Conservation (phyloP, 192 early-diverging fungal species). For the Linnemannia exigua region DNA sequence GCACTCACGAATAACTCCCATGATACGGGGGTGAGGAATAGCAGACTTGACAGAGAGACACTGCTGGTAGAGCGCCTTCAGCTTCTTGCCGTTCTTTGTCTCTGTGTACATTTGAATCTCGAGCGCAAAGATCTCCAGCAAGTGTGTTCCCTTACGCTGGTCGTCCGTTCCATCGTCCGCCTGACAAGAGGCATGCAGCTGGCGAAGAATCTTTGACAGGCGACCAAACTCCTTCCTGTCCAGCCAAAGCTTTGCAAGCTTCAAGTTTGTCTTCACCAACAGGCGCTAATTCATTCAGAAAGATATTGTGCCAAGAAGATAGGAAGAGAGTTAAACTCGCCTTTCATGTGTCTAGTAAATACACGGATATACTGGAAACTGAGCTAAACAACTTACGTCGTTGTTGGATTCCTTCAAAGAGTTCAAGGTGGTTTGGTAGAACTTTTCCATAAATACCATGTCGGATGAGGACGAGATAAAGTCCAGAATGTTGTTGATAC, state of each 20-base stretch:
- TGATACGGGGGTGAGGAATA: slow-evolving; percentile 96
- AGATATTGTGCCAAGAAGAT: background rate
- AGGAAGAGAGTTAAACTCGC: background rate
- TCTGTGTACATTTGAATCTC: slow-evolving; percentile 97
- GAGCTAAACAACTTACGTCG: slow-evolving; percentile 68
- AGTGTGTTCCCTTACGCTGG: slow-evolving; percentile 92
- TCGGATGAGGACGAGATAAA: slow-evolving; percentile 81
- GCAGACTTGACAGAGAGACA: slow-evolving; percentile 91
- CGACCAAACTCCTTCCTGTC: slow-evolving; percentile 84
- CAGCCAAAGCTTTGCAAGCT: slow-evolving; percentile 87
- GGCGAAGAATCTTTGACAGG: slow-evolving; percentile 82
- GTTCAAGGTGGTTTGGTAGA: slow-evolving; percentile 83
- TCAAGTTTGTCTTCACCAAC: slow-evolving; percentile 90
- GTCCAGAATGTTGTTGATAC: slow-evolving; percentile 92
- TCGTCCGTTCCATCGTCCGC: slow-evolving; percentile 87
- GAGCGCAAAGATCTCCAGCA: slow-evolving; percentile 95
- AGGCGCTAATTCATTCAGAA: slow-evolving; percentile 67
- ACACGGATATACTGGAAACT: too few species aligned
- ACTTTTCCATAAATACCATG: slow-evolving; percentile 86
- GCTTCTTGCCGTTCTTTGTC: slow-evolving; percentile 86
- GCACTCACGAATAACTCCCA: slow-evolving; percentile 97
- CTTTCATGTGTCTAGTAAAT: too few species aligned
- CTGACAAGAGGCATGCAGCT: slow-evolving; percentile 81
- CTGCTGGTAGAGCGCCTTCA: slow-evolving; percentile 93
- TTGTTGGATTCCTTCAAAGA: slow-evolving; percentile 85